Percentiles rank a stretch among this genome's conserved stretches.
Conservation (phyloP, 306 rosid species). For the Acacia melanoxylon region DNA sequence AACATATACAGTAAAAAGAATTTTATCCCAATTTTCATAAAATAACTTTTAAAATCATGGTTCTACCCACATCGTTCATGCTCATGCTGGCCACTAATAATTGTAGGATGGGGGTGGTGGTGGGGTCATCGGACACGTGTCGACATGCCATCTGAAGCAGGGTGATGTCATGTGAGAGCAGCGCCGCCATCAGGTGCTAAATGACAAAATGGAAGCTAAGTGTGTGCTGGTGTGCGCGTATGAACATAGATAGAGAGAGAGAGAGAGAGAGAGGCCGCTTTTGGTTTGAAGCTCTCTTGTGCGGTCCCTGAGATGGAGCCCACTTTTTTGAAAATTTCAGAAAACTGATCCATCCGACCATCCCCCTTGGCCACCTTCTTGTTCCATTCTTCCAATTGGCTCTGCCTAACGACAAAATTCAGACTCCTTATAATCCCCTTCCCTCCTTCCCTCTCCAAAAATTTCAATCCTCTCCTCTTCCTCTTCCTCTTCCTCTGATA, state of each 20-base stretch:
- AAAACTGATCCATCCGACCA: conserved; percentile 27
- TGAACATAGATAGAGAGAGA: neutral
- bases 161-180: conserved; percentile 18
- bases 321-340: conserved; percentile 32
- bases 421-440: conserved; percentile 43
- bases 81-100: neutral
- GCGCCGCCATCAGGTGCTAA: conserved; percentile 39
- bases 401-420: conserved; percentile 49
- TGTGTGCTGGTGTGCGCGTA: neutral
- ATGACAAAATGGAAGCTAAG: conserved; percentile 12
- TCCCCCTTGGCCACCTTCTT: conserved; percentile 31
- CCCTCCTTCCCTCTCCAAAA: conserved; percentile 35
- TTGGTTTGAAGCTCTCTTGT: neutral
- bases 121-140: conserved; percentile 29
- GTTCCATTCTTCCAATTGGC: conserved; percentile 26
- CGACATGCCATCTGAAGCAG: conserved; percentile 10
- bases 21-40: too few relatives aligned
- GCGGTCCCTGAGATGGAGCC: conserved; percentile 27
- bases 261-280: neutral
- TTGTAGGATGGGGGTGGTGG: neutral
- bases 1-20: too few relatives aligned
- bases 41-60: too few relatives aligned
- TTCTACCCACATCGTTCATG: neutral
- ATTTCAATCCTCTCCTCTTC: conserved; percentile 40
- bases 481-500: neutral